Evolutionary conservation across 73 alveolate genomes (phyloP).

Genomic region (Paramecium tetraurelia): DNA sequence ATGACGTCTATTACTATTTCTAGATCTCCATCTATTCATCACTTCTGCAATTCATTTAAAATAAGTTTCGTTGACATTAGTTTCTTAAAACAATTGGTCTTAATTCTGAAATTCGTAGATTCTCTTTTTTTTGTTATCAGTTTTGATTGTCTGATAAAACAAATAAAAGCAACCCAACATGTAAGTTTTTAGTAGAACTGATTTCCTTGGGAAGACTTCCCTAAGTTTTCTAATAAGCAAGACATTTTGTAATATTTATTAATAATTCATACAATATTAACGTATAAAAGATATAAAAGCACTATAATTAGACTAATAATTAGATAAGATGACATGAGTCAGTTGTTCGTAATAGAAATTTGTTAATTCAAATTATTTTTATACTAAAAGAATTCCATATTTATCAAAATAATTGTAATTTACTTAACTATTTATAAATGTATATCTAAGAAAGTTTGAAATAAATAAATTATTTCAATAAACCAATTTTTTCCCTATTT

Average conservation of each 20-base stretch:
- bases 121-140: not conserved
- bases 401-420: not conserved
- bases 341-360: not conserved
- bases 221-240: not conserved
- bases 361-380: not conserved
- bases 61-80: not conserved
- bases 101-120: not conserved
- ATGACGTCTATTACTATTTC: not conserved
- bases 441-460: not conserved
- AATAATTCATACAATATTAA: not conserved
- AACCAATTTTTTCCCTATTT: not conserved
- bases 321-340: not conserved
- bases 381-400: not conserved
- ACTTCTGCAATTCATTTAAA: not conserved
- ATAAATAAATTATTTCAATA: not conserved
- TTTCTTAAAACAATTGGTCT: not conserved
- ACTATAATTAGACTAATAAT: not conserved
- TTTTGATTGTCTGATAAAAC: not conserved
- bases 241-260: not conserved
- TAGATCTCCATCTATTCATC: not conserved
- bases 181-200: not conserved
- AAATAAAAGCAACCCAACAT: slow-evolving; percentile 2
- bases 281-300: not conserved
- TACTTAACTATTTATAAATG: not conserved
- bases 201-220: slow-evolving; percentile 8